These are phyloP conservation scores for Phaeosphaeriaceae sp. DNA, from an alignment of 2,329 filamentous ascomycete genomes.

Conservation along the genomic window DNA sequence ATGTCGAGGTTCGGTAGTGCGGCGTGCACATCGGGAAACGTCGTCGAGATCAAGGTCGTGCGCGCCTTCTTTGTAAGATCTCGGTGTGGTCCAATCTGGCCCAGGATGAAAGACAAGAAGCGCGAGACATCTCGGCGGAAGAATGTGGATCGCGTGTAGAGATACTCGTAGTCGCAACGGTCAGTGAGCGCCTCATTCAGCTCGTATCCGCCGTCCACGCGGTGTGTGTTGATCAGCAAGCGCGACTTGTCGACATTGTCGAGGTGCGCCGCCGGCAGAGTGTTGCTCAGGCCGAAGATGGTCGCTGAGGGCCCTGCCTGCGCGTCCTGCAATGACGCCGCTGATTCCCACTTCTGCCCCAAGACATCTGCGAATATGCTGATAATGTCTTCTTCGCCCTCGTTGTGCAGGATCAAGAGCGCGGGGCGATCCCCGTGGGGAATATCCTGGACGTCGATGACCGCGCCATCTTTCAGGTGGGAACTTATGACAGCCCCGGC, in stretches of 20 bases:
- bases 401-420: slow-evolving; percentile 68
- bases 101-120: slow-evolving; percentile 80
- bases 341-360: slow-evolving; percentile 73
- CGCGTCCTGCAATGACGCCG: slow-evolving; percentile 62
- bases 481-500: slow-evolving; percentile 38
- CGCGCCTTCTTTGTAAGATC: slow-evolving; percentile 78
- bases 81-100: slow-evolving; percentile 79
- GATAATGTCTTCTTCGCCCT: slow-evolving; percentile 76
- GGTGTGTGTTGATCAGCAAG: slow-evolving; percentile 78
- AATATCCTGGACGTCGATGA: slow-evolving; percentile 46
- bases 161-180: slow-evolving; percentile 82
- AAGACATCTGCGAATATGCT: slow-evolving; percentile 79
- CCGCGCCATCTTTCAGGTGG: slow-evolving; percentile 40
- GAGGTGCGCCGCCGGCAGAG: slow-evolving; percentile 65
- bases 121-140: slow-evolving; percentile 78
- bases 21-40: slow-evolving; percentile 83
- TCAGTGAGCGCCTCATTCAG: slow-evolving; percentile 71
- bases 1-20: slow-evolving; percentile 87
- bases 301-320: slow-evolving; percentile 64
- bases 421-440: slow-evolving; percentile 44
- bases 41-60: slow-evolving; percentile 87
- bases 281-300: slow-evolving; percentile 71
- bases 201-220: slow-evolving; percentile 67
- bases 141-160: slow-evolving; percentile 77
- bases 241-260: slow-evolving; percentile 64